Percentiles rank a stretch among this genome's conserved stretches.
phyloP scores from a whole-genome alignment of 306 rosid genomes.

The Malus domestica region DNA sequence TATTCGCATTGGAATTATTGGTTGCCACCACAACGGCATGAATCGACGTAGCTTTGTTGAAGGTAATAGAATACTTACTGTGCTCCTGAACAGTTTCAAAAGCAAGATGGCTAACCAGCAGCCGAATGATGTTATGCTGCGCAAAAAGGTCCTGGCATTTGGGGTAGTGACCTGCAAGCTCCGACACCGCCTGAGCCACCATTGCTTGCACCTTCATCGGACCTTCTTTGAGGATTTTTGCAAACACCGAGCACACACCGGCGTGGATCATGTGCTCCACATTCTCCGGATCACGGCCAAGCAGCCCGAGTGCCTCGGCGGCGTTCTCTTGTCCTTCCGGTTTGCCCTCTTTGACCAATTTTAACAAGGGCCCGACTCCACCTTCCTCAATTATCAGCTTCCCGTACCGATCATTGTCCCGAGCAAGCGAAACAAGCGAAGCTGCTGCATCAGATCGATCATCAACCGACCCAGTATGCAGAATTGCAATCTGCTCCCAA shows the following conservation, averaged over 20 bases:
- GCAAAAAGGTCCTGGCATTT: slow-evolving; percentile 81
- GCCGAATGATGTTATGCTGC: slow-evolving; percentile 65
- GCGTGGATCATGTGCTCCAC: slow-evolving; percentile 60
- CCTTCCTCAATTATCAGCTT: slow-evolving; percentile 77
- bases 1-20: slow-evolving; percentile 11
- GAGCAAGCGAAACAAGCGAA: slow-evolving; percentile 58
- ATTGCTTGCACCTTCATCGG: slow-evolving; percentile 69
- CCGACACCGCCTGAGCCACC: slow-evolving; percentile 81
- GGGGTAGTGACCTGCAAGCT: slow-evolving; percentile 55
- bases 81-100: slow-evolving; percentile 88
- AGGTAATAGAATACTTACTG: slow-evolving; percentile 61
- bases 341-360: slow-evolving; percentile 64
- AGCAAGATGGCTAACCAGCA: slow-evolving; percentile 84
- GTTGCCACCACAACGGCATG: slow-evolving; percentile 74
- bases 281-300: slow-evolving; percentile 68
- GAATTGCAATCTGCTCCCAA: slow-evolving; percentile 85
- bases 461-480: slow-evolving; percentile 47
- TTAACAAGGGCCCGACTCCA: slow-evolving; percentile 63
- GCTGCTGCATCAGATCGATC: slow-evolving; percentile 80
- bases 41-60: slow-evolving; percentile 55
- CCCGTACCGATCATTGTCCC: slow-evolving; percentile 62
- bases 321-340: slow-evolving; percentile 73
- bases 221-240: slow-evolving; percentile 71
- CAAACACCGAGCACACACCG: slow-evolving; percentile 63
- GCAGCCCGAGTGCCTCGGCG: slow-evolving; percentile 56